Conservation (phyloP, 192 early-diverging fungal genomes). For the Coemansia sp. region DNA sequence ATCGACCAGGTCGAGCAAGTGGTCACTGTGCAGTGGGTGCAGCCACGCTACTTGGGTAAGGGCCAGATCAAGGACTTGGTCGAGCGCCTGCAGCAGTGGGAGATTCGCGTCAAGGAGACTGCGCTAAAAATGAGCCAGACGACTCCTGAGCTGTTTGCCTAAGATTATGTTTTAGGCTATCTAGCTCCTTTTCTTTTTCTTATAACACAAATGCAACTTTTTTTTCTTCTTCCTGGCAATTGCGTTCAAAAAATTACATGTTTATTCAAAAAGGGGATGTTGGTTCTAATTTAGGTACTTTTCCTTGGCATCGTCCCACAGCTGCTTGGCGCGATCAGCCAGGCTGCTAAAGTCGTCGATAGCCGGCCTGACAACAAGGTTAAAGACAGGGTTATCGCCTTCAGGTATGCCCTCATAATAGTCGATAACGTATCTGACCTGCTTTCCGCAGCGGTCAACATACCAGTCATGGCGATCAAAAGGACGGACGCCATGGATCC, state of each 20-base stretch:
- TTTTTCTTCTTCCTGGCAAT: too few relatives aligned
- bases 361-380: conserved; percentile 92
- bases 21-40: conserved; percentile 94
- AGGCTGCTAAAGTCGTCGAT: conserved; percentile 73
- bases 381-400: conserved; percentile 79
- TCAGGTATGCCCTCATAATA: conserved; percentile 84
- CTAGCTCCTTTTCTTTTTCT: neutral
- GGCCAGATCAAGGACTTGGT: conserved; percentile 84
- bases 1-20: conserved; percentile 94
- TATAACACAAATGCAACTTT: neutral
- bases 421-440: conserved; percentile 95
- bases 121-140: conserved; percentile 45
- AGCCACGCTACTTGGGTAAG: conserved; percentile 92
- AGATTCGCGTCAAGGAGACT: conserved; percentile 67
- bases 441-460: conserved; percentile 84
- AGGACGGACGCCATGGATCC: conserved; percentile 71
- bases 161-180: neutral
- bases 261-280: neutral
- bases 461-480: conserved; percentile 99
- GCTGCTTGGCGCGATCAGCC: conserved; percentile 64
- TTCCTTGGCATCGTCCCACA: conserved; percentile 48
- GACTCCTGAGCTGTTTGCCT: conserved; percentile 46
- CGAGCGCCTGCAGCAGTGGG: conserved; percentile 84
- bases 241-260: conserved; percentile 1
- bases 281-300: conserved; percentile 20